Base-by-base conservation (phyloP, 306 rosid species). In the Medicago arabica region DNA sequence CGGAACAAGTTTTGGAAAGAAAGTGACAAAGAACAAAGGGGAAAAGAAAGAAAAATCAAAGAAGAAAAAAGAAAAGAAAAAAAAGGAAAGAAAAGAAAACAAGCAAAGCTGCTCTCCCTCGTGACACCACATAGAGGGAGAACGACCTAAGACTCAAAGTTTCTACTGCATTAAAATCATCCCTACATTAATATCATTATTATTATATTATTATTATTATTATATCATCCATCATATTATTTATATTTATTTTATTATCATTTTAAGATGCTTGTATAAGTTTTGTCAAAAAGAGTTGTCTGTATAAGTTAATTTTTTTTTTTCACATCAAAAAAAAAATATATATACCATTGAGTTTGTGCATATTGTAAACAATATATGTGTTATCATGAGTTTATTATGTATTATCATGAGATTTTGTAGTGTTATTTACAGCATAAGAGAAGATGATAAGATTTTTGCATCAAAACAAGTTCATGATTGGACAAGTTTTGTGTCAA, bases 101-200 rank as follows among this genome's bases (percentile, higher is more conserved):
- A 80, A 71, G 68, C 87, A 90, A 93, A 92, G 93, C 89, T 88
- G 91, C 89, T 69, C 74, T 80, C 79, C 67, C 85, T 71, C 67
- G 84, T 76, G 61, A 58, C 61, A 83, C 76, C 21, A 65, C 49
- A 40, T 18, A 17, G 54, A 58, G 53, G 75, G 75, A 80, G 73
- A 81, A 71, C 74, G 86, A 84, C 86, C 85, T 75, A 83, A 69
- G 73, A 71, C 80, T 82, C 89, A 80, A 87, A 80, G 88, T 67
- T 76, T 58, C 44, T 76, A 71, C 34, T 78, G 89, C 96, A 85
- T 89, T 81, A 90, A 91, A 91, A 86, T 89, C 96, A 86, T 80
- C 92, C 85, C 83, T 39, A 36, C 3, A 57, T 4, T 23, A 57
- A 9, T 55, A 58, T 58, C 7, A 58, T 11, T 23, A 60, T 28